Conservation (phyloP, 2,329 filamentous ascomycete species). For the Arthrobotrys musiformis region DNA sequence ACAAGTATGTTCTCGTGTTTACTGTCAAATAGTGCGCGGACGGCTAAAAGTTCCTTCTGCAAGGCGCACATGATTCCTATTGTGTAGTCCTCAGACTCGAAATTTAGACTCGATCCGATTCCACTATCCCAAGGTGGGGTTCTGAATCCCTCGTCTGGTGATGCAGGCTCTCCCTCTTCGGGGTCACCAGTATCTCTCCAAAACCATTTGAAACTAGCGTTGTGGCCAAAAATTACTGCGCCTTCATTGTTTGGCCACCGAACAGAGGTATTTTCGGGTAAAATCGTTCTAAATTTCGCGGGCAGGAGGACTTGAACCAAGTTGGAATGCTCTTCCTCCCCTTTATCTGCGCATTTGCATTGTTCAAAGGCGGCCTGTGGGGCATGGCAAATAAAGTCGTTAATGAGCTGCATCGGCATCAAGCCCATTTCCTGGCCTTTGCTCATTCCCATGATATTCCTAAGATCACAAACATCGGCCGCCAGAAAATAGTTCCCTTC, state of each 20-base stretch:
- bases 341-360: slow-evolving; percentile 56
- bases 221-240: slow-evolving; percentile 33
- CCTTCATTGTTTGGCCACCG: background rate
- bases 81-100: slow-evolving; percentile 16
- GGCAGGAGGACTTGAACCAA: slow-evolving; percentile 26
- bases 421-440: slow-evolving; percentile 55
- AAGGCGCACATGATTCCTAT: slow-evolving; percentile 37
- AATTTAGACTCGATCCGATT: slow-evolving; percentile 24
- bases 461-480: slow-evolving; percentile 58
- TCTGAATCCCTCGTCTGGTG: background rate
- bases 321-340: slow-evolving; percentile 13
- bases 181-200: background rate
- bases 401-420: slow-evolving; percentile 53
- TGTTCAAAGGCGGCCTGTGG: slow-evolving; percentile 52
- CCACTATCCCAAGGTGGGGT: slow-evolving; percentile 26
- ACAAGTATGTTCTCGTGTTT: slow-evolving; percentile 1
- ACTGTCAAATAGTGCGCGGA: slow-evolving; percentile 28
- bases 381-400: slow-evolving; percentile 56
- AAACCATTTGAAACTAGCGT: background rate
- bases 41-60: slow-evolving; percentile 34
- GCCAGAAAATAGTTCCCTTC: slow-evolving; percentile 60
- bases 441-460: slow-evolving; percentile 60
- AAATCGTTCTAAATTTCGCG: background rate
- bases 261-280: background rate
- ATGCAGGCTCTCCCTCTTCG: background rate